Evolutionary conservation across 164 flowering plant genomes (phyloP), one percentile per base, ranked within the genome.

Genomic region (Vitis rupestris): DNA sequence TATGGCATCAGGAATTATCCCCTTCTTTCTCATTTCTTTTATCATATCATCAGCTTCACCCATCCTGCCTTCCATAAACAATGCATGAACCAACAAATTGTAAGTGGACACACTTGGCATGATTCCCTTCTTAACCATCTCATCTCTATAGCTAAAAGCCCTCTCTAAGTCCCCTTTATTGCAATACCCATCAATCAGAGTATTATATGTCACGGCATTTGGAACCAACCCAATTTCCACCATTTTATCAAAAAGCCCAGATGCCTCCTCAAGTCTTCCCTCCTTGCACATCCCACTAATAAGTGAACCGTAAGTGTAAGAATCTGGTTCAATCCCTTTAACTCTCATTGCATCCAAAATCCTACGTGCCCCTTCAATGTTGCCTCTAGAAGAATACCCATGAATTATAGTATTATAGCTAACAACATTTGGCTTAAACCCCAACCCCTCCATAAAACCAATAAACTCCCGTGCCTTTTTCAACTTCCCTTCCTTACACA

Each of bases 401-500:
- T 88, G 83, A 75, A 93, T 78, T 9, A 93, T n/a, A 0, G 97
- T 90, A 67, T 93, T 93, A 59, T 85, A 93, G 0, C 92, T 87
- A 12, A 90, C 87, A 67, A 83, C 81, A 74, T 76, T 86, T 12
- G 97, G 94, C 75, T 80, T 86, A 65, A 91, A 70, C 23, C 94
- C 94, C 57, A 78, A 64, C 59, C 62, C 69, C 79, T 85, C 90
- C 98, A 94, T 94, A 56, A 68, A 47, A 2, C 71, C 80, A 9
- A 87, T 51, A 63, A 94, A 85, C 61, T 80, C 87, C 74, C 82
- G 86, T 0, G 97, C 97, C 79, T 83, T 91, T 66, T 91, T 90
- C 80, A 90, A 49, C 76, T 94, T 89, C 79, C 97, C 98, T 83
- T 94, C 94, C 74, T 83, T 87, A 50, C 93, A 90, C 81, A 91